A percentile compares a stretch with the other conserved stretches of the same genome.
Conservation (phyloP, 139 green algal species). For the Trebouxia sp. region DNA sequence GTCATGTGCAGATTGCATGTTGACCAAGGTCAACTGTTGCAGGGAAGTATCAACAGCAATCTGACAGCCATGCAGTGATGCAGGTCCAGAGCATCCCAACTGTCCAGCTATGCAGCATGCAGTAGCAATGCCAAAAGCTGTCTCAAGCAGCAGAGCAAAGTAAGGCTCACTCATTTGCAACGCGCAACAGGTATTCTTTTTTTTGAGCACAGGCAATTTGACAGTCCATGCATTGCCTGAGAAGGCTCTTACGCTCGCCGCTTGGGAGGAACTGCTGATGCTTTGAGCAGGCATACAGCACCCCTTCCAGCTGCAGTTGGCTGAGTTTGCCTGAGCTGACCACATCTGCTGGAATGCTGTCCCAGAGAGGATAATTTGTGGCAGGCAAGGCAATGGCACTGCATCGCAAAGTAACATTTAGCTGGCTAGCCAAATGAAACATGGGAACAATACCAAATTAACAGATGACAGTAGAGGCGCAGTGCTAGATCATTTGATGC, state of each 20-base stretch:
- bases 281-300: constrained; percentile 79
- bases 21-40: background rate
- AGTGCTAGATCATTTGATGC: too few relatives aligned
- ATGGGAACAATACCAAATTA: background rate
- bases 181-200: too few relatives aligned
- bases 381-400: constrained; percentile 74
- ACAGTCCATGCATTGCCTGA: background rate
- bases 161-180: too few relatives aligned
- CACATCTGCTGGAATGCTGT: constrained; percentile 55
- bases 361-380: constrained; percentile 71
- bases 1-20: background rate
- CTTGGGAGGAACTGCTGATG: constrained; percentile 76
- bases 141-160: background rate
- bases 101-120: too few relatives aligned
- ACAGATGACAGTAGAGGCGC: background rate
- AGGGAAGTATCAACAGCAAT: background rate
- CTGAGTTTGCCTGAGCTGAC: constrained; percentile 71
- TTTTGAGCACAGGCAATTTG: background rate
- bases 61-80: background rate
- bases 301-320: constrained; percentile 85
- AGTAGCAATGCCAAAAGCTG: background rate
- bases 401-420: constrained; percentile 25
- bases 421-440: too few relatives aligned
- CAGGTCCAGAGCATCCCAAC: background rate
- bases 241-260: constrained; percentile 51